phyloP scores from a whole-genome alignment of 2,329 filamentous ascomycete genomes.

The Claviceps africana region DNA sequence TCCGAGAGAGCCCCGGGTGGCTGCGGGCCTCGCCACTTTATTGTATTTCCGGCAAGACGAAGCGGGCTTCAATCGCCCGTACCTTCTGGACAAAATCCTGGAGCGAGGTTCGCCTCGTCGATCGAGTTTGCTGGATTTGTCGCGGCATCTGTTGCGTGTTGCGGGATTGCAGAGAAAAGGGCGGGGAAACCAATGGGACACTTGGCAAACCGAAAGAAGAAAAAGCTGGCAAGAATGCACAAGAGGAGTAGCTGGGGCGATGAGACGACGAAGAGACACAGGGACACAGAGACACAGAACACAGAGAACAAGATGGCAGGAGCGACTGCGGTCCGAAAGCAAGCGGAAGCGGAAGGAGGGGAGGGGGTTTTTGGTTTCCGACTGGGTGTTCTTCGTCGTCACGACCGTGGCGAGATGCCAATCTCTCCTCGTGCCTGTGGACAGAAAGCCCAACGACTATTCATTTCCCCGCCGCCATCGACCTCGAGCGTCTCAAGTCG shows the following conservation, averaged over 20 bases:
- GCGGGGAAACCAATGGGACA: too few relatives aligned
- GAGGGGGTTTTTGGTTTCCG: too few relatives aligned
- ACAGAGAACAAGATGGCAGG: neutral
- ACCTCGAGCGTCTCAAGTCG: neutral
- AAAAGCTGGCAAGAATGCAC: neutral
- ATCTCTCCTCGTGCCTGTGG: too few relatives aligned
- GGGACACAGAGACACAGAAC: neutral
- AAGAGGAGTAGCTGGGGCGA: neutral
- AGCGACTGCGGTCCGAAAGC: neutral
- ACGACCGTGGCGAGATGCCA: too few relatives aligned
- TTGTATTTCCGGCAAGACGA: constrained; percentile 3
- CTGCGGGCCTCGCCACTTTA: constrained; percentile 2
- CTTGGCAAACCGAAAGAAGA: neutral
- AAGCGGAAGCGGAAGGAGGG: neutral
- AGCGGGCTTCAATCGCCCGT: constrained; percentile 4
- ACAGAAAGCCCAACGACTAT: neutral
- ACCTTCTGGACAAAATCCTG: neutral
- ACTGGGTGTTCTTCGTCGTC: too few relatives aligned
- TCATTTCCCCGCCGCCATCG: neutral
- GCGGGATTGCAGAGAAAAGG: too few relatives aligned
- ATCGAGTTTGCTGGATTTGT: neutral
- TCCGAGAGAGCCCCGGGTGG: neutral
- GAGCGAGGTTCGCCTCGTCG: neutral
- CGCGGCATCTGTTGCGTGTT: too few relatives aligned
- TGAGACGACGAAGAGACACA: neutral